Evolutionary conservation across 2,329 filamentous ascomycete species (phyloP), one percentile per base, ranked within the genome.

Genomic region (Monilinia vaccinii-corymbosi): DNA sequence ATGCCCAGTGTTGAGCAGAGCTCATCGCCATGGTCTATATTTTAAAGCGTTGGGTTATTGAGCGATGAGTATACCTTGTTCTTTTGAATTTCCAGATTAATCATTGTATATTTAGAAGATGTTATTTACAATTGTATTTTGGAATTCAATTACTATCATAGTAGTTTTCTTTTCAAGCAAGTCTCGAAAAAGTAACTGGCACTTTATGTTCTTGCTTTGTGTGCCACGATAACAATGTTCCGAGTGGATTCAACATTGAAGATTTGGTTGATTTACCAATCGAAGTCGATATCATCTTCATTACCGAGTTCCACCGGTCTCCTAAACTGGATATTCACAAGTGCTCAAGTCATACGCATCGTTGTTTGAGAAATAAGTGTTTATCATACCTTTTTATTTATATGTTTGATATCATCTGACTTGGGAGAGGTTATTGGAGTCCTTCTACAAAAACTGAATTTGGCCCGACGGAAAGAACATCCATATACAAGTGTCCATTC

Each of bases 21-120:
- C 6, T 58, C 55, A 31, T 58, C 55, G 13, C 55, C 55, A 4
- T 58, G 46, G 44, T 58, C 45, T 21, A 40, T 58, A 51, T 58
- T 58, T 4, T 42, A 40, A 21, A 28, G n/a, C 4, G 18, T n/a
- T 32, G 40, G n/a, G 44, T 53, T 18, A 18, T 10, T 18, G 28
- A 44, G 38, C 25, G n/a, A 32, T 53, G 18, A 44, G 28, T 44
- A 32, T 44, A 44, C 9, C 23, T 53, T 32, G 13, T 13, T 14
- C 16, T 6, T 6, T 13, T 18, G n/a, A 32, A 23, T 2, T 32
- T 23, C 32, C 9, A 23, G 5, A 44, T 32, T 18, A 18, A 23
- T 1, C n/a, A 10, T 44, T 7, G 4, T 45, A 11, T 44, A 51
- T 4, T 44, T 53, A 53, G 36, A 53, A 44, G 25, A 23, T 16